phyloP scores from a whole-genome alignment of 176 grass and related monocot species.

The Aegilops longissima region DNA sequence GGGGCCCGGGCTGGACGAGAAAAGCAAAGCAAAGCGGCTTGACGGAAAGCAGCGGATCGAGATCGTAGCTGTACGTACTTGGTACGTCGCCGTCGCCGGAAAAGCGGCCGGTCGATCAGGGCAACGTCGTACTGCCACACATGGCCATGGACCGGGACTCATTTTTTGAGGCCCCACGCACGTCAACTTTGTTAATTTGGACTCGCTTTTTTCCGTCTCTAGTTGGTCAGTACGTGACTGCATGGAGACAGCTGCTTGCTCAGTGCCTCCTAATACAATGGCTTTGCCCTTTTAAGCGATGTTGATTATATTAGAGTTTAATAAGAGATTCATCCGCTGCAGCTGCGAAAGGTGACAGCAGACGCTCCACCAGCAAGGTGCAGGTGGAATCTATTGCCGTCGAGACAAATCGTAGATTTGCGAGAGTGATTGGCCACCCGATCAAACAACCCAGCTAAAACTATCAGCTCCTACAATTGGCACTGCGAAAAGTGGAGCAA shows the following conservation, averaged over 20 bases:
- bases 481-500: not conserved
- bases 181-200: not conserved
- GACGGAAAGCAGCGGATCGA: not conserved
- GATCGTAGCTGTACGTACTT: not conserved
- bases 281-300: not conserved
- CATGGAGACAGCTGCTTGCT: not conserved
- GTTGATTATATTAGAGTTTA: not conserved
- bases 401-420: not conserved
- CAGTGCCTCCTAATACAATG: not conserved
- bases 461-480: not conserved
- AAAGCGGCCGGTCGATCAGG: not conserved
- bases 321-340: not conserved
- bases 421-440: not conserved
- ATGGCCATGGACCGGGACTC: not conserved
- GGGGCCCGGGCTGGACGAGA: not conserved
- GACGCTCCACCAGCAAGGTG: not conserved
- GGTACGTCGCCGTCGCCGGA: not conserved
- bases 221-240: not conserved
- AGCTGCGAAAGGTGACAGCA: not conserved
- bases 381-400: not conserved
- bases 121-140: constrained; percentile 1
- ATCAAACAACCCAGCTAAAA: not conserved
- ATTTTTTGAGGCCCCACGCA: not conserved
- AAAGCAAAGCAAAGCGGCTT: not conserved
- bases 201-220: not conserved